Base-by-base conservation (phyloP, 1,139 yeast species). In the Geotrichum klebahnii region DNA sequence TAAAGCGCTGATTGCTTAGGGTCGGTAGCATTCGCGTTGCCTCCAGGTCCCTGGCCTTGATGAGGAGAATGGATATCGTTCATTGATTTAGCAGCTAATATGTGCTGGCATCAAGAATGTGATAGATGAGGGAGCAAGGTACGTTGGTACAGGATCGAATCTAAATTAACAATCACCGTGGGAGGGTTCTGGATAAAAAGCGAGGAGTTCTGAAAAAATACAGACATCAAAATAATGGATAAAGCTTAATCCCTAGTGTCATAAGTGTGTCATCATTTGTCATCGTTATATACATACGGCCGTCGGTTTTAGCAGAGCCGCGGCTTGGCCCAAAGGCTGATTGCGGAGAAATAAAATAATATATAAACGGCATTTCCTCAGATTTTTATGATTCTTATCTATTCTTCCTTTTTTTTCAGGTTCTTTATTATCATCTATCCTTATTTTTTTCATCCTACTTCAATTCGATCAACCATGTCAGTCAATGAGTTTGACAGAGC, bases 401-500 rank as follows among this genome's bases (percentile, higher is more conserved):
- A n/a, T n/a, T n/a, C n/a, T n/a, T 31, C 34, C 14, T 5, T 5
- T 10, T 31, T 31, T 31, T 31, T 31, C 29, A 6, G 16, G 12
- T 31, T 31, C 14, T 16, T 31, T n/a, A 8, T 31, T 16, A 8
- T 16, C 34, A 31, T 12, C 34, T 31, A 6, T 5, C 14, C 9
- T 35, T 39, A 39, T 32, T 40, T 39, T 16, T 38, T 32, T 28
- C 12, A 17, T 32, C n/a, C 19, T 24, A 12, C 31, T 22, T 41
- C 17, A 12, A 32, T 32, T 5, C 6, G 5, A 9, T 5, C 16
- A 32, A 34, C 5, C 34, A 20, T n/a, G 23, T 28, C 36, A 19
- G 31, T 9, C 5, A 37, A 24, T 20, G 55, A 50, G 23, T 50
- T 48, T 43, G 61, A 60, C 8, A 43, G 49, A 32, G 66, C 65